Conservation (phyloP, 441 rosid species). For the Metrosideros polymorpha region DNA sequence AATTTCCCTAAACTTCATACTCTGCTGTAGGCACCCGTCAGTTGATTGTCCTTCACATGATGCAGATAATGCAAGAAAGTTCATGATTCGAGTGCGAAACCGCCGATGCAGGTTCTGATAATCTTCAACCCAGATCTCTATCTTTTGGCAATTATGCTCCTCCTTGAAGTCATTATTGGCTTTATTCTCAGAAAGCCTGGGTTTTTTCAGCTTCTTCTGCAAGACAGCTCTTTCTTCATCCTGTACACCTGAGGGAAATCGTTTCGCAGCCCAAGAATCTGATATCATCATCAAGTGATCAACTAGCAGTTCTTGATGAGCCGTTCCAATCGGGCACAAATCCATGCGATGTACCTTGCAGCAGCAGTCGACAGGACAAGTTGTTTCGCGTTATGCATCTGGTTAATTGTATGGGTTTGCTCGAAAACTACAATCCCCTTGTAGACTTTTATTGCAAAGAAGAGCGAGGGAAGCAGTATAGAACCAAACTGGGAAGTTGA, state of each 20-base stretch:
- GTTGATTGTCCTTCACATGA: conserved; percentile 9
- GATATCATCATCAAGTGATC: conserved; percentile 38
- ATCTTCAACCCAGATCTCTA: conserved; percentile 39
- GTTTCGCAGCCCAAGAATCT: conserved; percentile 34
- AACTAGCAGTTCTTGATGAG: conserved; percentile 34
- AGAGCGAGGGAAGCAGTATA: too few species aligned
- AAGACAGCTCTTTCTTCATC: conserved; percentile 18
- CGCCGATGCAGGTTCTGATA: conserved; percentile 22
- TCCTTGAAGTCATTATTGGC: conserved; percentile 11
- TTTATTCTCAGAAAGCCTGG: conserved; percentile 7
- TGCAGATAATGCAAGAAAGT: conserved; percentile 15
- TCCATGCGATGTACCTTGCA: conserved; percentile 71
- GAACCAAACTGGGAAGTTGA: too few species aligned
- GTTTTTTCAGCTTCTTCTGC: conserved; percentile 42
- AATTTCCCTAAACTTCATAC: conserved; percentile 38
- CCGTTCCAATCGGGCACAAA: conserved; percentile 41
- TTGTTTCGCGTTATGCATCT: conserved; percentile 16
- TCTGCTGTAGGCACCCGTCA: conserved; percentile 11
- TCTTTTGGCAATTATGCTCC: conserved; percentile 16
- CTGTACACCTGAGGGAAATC: conserved; percentile 11
- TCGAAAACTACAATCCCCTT: too few species aligned
- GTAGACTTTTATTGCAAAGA: too few species aligned
- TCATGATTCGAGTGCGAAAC: conserved; percentile 3
- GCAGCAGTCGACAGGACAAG: conserved; percentile 25
- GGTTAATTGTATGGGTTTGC: not conserved